A percentile compares a stretch with the other conserved stretches of the same genome.
Conservation (phyloP, 352 stramenopile species). For the Phytophthora pini region DNA sequence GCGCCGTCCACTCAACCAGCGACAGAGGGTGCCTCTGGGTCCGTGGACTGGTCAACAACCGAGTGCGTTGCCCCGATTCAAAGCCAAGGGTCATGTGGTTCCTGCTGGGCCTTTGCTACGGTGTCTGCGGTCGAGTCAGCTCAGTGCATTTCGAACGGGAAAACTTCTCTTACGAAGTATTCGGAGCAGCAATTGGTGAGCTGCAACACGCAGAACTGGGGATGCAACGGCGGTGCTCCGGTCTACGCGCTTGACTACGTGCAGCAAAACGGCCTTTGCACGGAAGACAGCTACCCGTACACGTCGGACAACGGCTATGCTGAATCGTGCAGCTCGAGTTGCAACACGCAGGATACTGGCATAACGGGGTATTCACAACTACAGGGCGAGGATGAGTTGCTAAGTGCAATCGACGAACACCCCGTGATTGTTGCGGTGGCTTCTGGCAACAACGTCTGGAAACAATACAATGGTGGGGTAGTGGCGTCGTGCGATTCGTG, state of each 20-base stretch:
- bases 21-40: slow-evolving; percentile 23
- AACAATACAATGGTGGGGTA: slow-evolving; percentile 97
- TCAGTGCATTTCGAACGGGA: slow-evolving; percentile 83
- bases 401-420: slow-evolving; percentile 53
- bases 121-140: slow-evolving; percentile 92
- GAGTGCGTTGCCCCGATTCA: slow-evolving; percentile 78
- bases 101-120: slow-evolving; percentile 98
- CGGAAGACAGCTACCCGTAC: slow-evolving; percentile 45
- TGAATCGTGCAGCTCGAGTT: slow-evolving; percentile 32
- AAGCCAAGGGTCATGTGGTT: slow-evolving; percentile 96
- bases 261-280: slow-evolving; percentile 84
- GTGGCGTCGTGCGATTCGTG: slow-evolving; percentile 73
- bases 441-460: slow-evolving; percentile 94
- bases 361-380: slow-evolving; percentile 75
- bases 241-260: slow-evolving; percentile 94
- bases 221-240: slow-evolving; percentile 91
- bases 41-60: slow-evolving; percentile 56
- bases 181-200: slow-evolving; percentile 94
- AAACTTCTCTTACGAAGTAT: slow-evolving; percentile 79
- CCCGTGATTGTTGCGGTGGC: slow-evolving; percentile 96
- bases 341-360: slow-evolving; percentile 39
- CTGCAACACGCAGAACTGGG: slow-evolving; percentile 89
- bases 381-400: slow-evolving; percentile 31
- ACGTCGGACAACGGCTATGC: slow-evolving; percentile 32
- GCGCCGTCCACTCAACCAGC: slow-evolving; percentile 11